These are phyloP conservation scores for Dichomitus squalens DNA, from an alignment of 1,284 basidiomycete species.

Conservation along the genomic window DNA sequence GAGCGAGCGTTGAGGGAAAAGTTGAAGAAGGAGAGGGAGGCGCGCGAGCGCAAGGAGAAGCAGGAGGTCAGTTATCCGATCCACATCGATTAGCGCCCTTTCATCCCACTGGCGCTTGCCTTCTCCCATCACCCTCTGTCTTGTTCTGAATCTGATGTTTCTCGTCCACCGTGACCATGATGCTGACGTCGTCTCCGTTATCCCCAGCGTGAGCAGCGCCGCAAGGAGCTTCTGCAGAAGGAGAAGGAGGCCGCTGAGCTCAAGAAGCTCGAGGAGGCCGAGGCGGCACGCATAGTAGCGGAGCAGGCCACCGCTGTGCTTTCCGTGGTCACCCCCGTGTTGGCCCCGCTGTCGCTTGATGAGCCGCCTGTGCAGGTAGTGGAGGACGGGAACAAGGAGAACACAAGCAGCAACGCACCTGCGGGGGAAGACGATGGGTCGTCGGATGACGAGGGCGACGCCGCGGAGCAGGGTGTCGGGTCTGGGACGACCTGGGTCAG, in stretches of 20 bases:
- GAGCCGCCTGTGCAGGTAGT: not conserved
- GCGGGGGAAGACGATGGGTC: slow-evolving; percentile 30
- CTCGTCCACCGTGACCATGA: too few relatives aligned
- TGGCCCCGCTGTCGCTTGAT: not conserved
- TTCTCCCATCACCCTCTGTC: slow-evolving; percentile 1
- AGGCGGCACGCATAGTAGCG: slow-evolving; percentile 44
- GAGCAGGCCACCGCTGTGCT: slow-evolving; percentile 27
- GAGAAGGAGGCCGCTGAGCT: slow-evolving; percentile 41
- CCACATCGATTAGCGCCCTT: slow-evolving; percentile 29
- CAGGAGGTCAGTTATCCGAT: slow-evolving; percentile 51
- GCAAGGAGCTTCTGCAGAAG: slow-evolving; percentile 50
- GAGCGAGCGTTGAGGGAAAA: slow-evolving; percentile 75
- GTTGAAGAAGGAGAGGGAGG: slow-evolving; percentile 69
- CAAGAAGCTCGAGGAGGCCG: slow-evolving; percentile 34
- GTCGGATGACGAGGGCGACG: slow-evolving; percentile 31
- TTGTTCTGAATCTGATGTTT: too few relatives aligned
- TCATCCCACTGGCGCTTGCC: slow-evolving; percentile 3
- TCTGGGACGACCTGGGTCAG: slow-evolving; percentile 29
- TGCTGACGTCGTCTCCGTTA: slow-evolving; percentile 3
- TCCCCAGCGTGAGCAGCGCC: slow-evolving; percentile 58
- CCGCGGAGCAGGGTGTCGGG: slow-evolving; percentile 26
- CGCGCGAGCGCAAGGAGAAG: slow-evolving; percentile 62
- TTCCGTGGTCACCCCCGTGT: not conserved
- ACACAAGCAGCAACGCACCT: slow-evolving; percentile 25
- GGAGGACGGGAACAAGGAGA: slow-evolving; percentile 29